Evolutionary conservation across 176 grass and related monocot species (phyloP).

Genomic region (Oryza glaberrima): DNA sequence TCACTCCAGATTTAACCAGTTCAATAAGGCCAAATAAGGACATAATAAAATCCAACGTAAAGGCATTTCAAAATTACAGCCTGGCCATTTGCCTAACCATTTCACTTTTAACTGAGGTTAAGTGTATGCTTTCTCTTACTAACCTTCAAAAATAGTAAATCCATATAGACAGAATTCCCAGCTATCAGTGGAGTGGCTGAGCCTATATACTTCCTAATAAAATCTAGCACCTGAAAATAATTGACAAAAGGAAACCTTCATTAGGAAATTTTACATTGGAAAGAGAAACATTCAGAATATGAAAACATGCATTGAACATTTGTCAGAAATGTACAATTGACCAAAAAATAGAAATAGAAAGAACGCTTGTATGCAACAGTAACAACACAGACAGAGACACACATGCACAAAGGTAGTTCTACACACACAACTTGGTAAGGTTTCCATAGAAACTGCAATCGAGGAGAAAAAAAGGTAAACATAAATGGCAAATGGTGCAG

Average conservation of each 20-base stretch:
- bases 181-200: conserved; percentile 58
- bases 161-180: conserved; percentile 78
- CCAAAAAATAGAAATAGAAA: conserved; percentile 10
- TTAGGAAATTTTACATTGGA: conserved; percentile 17
- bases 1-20: conserved; percentile 2
- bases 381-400: not conserved
- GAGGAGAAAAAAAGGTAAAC: not conserved
- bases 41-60: not conserved
- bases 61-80: not conserved
- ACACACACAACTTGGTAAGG: not conserved
- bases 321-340: conserved; percentile 13
- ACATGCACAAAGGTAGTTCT: not conserved
- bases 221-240: conserved; percentile 69
- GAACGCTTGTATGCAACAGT: not conserved
- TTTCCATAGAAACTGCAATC: conserved; percentile 5
- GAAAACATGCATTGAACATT: not conserved
- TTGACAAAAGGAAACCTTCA: not conserved
- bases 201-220: conserved; percentile 67
- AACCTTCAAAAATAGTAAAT: conserved; percentile 85
- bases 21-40: not conserved
- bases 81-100: conserved; percentile 10
- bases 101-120: conserved; percentile 19
- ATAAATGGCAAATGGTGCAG: not conserved
- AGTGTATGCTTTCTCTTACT: conserved; percentile 7
- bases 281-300: conserved; percentile 8